Evolutionary conservation across 805 yeast genomes (phyloP).

Genomic region (Jamesozyma spencerorum): DNA sequence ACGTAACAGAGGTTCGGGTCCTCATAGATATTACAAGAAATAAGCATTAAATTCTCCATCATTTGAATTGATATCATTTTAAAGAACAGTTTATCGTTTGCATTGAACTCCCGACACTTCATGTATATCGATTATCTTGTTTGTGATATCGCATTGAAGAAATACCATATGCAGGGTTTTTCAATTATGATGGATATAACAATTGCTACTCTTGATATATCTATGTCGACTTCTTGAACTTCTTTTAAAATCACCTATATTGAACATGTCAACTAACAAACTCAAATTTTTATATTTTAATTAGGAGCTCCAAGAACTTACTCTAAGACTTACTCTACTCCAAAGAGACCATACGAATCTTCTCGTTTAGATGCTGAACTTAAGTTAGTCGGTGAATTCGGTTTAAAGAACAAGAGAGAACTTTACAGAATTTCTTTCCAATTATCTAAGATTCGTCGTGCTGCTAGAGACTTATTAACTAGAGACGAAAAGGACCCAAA

Average conservation of each 20-base stretch:
- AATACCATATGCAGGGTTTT: background rate
- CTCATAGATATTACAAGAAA: constrained; percentile 33
- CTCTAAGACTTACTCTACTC: constrained; percentile 99
- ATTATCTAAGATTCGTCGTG: constrained; percentile 99
- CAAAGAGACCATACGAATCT: constrained; percentile 98
- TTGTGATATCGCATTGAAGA: no score
- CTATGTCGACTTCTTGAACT: constrained; percentile 14
- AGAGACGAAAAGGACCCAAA: constrained; percentile 99
- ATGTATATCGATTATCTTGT: constrained; percentile 26
- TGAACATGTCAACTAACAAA: constrained; percentile 9
- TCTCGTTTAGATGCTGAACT: constrained; percentile 99
- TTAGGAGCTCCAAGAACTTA: constrained; percentile 97
- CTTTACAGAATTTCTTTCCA: constrained; percentile 99
- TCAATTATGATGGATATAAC: no score
- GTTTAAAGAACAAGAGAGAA: constrained; percentile 99
- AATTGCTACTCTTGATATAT: background rate
- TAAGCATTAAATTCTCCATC: background rate
- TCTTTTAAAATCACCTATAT: constrained; percentile 2
- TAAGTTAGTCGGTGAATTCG: constrained; percentile 99
- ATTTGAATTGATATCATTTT: background rate
- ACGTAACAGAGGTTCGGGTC: constrained; percentile 58
- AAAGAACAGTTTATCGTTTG: constrained; percentile 25
- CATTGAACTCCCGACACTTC: constrained; percentile 87
- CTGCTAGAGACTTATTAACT: constrained; percentile 99
- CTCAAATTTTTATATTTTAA: constrained; percentile 4